These are phyloP conservation scores for Fraxinus americana DNA, from an alignment of 257 asterid genomes.

Conservation along the genomic window DNA sequence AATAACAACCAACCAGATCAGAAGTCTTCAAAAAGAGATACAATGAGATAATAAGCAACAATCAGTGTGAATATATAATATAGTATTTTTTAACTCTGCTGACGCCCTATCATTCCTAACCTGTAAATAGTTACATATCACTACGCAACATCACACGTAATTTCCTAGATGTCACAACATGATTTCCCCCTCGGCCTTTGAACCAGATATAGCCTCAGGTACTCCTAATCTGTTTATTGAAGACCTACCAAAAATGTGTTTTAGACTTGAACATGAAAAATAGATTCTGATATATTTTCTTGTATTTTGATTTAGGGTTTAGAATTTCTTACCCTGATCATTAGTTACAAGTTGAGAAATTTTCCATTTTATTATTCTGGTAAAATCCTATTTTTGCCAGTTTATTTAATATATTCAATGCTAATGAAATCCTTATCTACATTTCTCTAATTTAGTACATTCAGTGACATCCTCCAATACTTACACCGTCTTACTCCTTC, in stretches of 20 bases:
- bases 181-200: background rate
- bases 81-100: background rate
- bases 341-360: background rate
- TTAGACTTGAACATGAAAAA: background rate
- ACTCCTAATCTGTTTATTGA: background rate
- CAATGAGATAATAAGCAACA: background rate
- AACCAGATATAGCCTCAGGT: background rate
- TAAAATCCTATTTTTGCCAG: background rate
- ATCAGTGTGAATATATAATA: background rate
- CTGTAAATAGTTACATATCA: background rate
- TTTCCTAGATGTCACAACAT: constrained; percentile 3
- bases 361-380: background rate
- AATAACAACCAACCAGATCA: background rate
- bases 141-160: constrained; percentile 7
- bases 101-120: background rate
- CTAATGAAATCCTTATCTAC: background rate
- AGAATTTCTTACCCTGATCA: background rate
- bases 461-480: background rate
- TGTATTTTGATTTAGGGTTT: background rate
- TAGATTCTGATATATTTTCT: background rate
- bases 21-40: background rate
- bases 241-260: background rate
- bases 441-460: background rate
- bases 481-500: background rate
- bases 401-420: background rate